Conservation (phyloP, 2,329 filamentous ascomycete species). For the Massarina eburnea region DNA sequence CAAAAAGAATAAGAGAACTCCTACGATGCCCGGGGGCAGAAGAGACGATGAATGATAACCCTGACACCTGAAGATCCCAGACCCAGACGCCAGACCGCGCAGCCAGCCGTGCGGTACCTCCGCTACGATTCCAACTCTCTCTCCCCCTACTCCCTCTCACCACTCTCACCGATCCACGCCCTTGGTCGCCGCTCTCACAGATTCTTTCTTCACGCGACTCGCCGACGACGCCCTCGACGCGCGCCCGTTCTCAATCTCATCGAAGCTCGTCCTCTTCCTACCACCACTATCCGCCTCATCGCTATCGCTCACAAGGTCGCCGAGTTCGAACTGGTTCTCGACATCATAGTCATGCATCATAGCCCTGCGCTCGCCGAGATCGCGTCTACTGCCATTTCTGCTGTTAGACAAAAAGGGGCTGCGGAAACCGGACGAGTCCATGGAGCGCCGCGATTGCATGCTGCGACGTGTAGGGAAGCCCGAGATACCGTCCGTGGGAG, state of each 20-base stretch:
- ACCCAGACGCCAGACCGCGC: conserved; percentile 9
- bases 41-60: too few species aligned
- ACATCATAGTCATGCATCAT: conserved; percentile 89
- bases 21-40: not conserved
- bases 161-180: conserved; percentile 10
- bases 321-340: conserved; percentile 71
- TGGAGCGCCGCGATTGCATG: conserved; percentile 82
- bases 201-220: conserved; percentile 32
- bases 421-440: conserved; percentile 54
- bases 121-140: not conserved
- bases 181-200: conserved; percentile 24
- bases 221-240: conserved; percentile 21
- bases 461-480: conserved; percentile 86
- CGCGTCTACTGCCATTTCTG: conserved; percentile 29
- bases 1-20: not conserved
- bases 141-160: not conserved
- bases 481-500: conserved; percentile 88
- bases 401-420: conserved; percentile 56
- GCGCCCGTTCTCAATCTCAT: conserved; percentile 25
- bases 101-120: conserved; percentile 17
- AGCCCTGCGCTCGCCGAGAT: conserved; percentile 68
- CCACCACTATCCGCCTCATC: conserved; percentile 41
- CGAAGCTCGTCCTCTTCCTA: conserved; percentile 37
- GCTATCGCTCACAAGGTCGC: conserved; percentile 73
- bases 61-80: not conserved